Conservation (phyloP, 345 rosid species). For the Dovyalis caffra region DNA sequence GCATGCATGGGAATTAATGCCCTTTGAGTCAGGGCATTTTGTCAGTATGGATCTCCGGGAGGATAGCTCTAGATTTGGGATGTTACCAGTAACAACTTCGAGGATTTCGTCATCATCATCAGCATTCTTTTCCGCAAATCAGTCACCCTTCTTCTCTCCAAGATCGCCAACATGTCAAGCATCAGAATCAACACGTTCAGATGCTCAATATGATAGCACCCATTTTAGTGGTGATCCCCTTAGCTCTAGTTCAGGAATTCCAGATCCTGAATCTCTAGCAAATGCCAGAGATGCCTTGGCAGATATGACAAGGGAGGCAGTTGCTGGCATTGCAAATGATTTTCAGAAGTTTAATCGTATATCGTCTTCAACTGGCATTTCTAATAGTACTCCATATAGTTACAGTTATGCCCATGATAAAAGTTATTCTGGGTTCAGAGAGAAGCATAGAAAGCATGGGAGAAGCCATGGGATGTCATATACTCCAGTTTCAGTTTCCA, state of each 20-base stretch:
- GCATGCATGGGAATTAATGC: conserved; percentile 37
- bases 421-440: conserved; percentile 29
- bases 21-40: conserved; percentile 22
- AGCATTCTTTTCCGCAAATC: conserved; percentile 86
- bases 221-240: conserved; percentile 41
- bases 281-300: conserved; percentile 39
- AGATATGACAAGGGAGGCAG: conserved; percentile 37
- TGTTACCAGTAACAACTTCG: conserved; percentile 47
- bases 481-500: conserved; percentile 52
- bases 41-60: conserved; percentile 59
- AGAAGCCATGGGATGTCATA: conserved; percentile 38
- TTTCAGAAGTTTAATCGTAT: conserved; percentile 41
- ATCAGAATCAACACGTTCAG: conserved; percentile 64
- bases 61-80: conserved; percentile 65
- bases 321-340: conserved; percentile 33
- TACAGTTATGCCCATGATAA: conserved; percentile 32
- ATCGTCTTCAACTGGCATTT: conserved; percentile 47
- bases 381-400: conserved; percentile 44
- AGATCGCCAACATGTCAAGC: conserved; percentile 57
- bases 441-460: conserved; percentile 39
- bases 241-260: conserved; percentile 56
- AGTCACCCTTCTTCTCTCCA: conserved; percentile 92
- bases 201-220: conserved; percentile 55
- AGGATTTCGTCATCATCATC: conserved; percentile 89
- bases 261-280: conserved; percentile 40